Conservation (phyloP, 805 yeast genomes). For the Lachancea lanzarotensis region DNA sequence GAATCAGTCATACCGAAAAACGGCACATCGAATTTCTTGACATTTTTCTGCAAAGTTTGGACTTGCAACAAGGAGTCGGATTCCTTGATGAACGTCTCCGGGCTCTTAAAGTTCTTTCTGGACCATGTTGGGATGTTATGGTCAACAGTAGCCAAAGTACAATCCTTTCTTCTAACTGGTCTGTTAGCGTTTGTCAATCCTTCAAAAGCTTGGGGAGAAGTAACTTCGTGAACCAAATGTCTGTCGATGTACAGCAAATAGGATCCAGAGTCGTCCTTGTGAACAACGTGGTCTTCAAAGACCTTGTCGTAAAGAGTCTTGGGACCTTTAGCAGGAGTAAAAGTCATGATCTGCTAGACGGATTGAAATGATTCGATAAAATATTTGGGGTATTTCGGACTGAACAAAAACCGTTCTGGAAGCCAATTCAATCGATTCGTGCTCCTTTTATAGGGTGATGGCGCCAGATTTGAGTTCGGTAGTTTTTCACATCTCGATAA, state of each 20-base stretch:
- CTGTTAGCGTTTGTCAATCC: conserved; percentile 87
- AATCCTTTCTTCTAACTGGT: conserved; percentile 81
- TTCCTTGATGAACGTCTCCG: conserved; percentile 77
- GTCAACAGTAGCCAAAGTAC: conserved; percentile 92
- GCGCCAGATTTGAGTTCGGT: background rate
- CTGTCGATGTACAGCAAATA: conserved; percentile 88
- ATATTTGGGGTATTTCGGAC: background rate
- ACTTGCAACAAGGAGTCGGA: conserved; percentile 91
- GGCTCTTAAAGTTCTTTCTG: conserved; percentile 67
- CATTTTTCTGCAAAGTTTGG: conserved; percentile 86
- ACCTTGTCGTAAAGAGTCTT: conserved; percentile 93
- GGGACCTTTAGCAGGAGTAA: conserved; percentile 33
- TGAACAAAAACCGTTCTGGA: background rate
- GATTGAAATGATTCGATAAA: background rate
- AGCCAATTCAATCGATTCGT: background rate
- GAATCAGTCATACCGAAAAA: conserved; percentile 91
- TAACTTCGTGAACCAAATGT: conserved; percentile 96
- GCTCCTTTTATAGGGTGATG: background rate
- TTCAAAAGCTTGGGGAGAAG: conserved; percentile 98
- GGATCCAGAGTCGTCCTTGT: conserved; percentile 82
- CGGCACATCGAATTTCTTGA: conserved; percentile 79
- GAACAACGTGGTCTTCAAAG: conserved; percentile 89
- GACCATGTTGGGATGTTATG: conserved; percentile 95
- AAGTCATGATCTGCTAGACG: background rate
- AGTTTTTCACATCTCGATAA: background rate